phyloP scores from a whole-genome alignment of 495 filamentous ascomycete species.

The Cercophora newfieldiana region DNA sequence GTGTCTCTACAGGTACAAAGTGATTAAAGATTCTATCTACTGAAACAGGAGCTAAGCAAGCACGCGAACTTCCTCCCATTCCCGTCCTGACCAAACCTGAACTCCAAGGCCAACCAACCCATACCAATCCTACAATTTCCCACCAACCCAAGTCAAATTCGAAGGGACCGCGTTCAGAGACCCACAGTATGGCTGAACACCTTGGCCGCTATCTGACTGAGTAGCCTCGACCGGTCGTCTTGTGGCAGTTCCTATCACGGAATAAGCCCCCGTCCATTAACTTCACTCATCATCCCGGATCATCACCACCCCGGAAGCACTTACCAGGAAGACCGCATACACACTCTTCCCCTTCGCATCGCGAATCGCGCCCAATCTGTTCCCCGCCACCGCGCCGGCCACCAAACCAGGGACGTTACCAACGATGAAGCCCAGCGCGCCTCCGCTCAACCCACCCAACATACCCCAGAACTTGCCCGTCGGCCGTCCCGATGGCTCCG shows the following conservation, averaged over 20 bases:
- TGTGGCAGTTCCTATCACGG: slow-evolving; percentile 66
- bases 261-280: not conserved
- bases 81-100: not conserved
- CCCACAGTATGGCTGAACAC: slow-evolving; percentile 62
- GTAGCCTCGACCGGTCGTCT: slow-evolving; percentile 71
- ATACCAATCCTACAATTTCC: slow-evolving; percentile 5
- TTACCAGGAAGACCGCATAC: slow-evolving; percentile 76
- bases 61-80: not conserved
- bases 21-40: not conserved
- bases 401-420: slow-evolving; percentile 86
- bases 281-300: slow-evolving; percentile 12
- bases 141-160: not conserved
- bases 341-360: slow-evolving; percentile 95
- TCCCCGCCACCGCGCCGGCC: slow-evolving; percentile 91
- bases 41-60: not conserved
- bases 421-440: slow-evolving; percentile 90
- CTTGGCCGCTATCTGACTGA: slow-evolving; percentile 72
- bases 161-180: slow-evolving; percentile 25
- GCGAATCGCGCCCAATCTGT: slow-evolving; percentile 80
- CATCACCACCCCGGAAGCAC: slow-evolving; percentile 18
- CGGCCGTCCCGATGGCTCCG: slow-evolving; percentile 49
- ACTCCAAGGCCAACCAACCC: slow-evolving; percentile 8
- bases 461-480: slow-evolving; percentile 83
- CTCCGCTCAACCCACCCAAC: slow-evolving; percentile 82
- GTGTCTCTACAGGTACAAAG: too few species aligned